Evolutionary conservation across 139 green algal species (phyloP).

Genomic region (Dunaliella primolecta): DNA sequence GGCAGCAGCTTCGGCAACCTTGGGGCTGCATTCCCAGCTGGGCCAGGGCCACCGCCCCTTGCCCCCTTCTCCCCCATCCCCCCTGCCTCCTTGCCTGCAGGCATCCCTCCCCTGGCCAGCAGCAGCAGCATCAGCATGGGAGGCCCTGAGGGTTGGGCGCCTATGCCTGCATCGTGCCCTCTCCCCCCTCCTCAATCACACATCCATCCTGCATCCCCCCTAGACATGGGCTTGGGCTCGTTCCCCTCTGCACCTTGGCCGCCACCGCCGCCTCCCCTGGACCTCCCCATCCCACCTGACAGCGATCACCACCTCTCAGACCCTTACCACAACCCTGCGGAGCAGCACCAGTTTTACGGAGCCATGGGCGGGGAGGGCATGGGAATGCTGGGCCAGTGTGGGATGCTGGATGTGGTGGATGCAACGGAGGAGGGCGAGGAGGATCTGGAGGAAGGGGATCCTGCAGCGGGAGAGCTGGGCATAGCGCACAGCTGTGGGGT

Average conservation of each 20-base stretch:
- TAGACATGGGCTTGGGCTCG: no score
- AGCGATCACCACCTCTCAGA: not conserved
- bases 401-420: constrained; percentile 10
- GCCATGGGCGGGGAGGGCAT: constrained; percentile 6
- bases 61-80: no score
- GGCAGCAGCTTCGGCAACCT: no score
- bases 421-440: constrained; percentile 1
- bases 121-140: not conserved
- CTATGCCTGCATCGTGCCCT: not conserved
- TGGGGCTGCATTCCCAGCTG: no score
- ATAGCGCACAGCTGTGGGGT: not conserved
- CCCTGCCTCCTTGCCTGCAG: not conserved
- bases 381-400: constrained; percentile 1
- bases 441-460: not conserved
- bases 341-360: not conserved
- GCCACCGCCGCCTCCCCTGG: not conserved
- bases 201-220: no score
- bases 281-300: not conserved
- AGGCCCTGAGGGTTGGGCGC: not conserved
- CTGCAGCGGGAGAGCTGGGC: not conserved
- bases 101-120: not conserved
- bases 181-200: not conserved
- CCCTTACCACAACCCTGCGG: not conserved
- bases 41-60: no score
- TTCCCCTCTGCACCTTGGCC: not conserved